Evolutionary conservation across 768 basidiomycete genomes (phyloP).

Genomic region (Tylopilus intermedius): DNA sequence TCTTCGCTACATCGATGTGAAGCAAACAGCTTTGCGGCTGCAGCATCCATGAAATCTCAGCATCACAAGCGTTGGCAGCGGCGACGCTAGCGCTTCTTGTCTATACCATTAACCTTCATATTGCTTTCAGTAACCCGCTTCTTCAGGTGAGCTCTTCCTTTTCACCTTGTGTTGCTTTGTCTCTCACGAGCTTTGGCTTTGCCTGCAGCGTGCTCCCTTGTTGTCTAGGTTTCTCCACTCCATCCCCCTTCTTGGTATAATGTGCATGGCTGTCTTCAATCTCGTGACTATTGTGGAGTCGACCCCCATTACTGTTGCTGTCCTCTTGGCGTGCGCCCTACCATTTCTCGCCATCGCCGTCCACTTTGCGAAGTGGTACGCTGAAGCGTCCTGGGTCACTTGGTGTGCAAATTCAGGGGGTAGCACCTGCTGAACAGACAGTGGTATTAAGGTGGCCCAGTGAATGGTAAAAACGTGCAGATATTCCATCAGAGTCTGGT

Average conservation of each 20-base stretch:
- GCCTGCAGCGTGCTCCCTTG: slow-evolving; percentile 9
- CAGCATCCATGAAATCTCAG: slow-evolving; percentile 22
- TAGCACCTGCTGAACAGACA: background rate
- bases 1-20: background rate
- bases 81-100: slow-evolving; percentile 25
- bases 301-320: slow-evolving; percentile 11
- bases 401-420: slow-evolving; percentile 3
- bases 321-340: slow-evolving; percentile 21
- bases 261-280: slow-evolving; percentile 15
- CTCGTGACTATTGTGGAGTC: slow-evolving; percentile 20
- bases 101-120: slow-evolving; percentile 29
- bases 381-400: slow-evolving; percentile 3
- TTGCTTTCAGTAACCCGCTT: slow-evolving; percentile 12
- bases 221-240: slow-evolving; percentile 20
- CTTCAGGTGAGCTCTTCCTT: slow-evolving; percentile 14
- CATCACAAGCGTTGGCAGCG: slow-evolving; percentile 14
- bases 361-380: slow-evolving; percentile 7
- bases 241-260: slow-evolving; percentile 26
- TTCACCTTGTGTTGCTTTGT: background rate
- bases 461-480: background rate
- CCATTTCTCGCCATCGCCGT: slow-evolving; percentile 15
- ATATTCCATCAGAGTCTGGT: background rate
- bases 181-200: background rate
- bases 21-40: background rate
- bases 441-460: background rate